phyloP scores from a whole-genome alignment of 2,329 filamentous ascomycete species.

The Nigrospora oryzae region DNA sequence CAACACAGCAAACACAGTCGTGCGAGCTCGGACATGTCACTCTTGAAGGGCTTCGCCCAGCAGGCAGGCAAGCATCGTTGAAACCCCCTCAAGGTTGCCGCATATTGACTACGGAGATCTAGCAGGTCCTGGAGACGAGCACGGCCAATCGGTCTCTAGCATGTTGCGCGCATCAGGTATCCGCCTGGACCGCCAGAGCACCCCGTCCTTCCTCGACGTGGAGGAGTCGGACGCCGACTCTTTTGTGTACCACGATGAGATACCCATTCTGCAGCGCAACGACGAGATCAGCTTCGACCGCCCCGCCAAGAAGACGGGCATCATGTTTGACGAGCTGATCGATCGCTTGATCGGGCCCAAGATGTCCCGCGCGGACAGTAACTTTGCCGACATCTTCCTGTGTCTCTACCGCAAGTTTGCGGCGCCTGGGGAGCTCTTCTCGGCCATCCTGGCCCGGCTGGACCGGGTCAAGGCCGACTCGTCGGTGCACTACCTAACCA shows the following conservation, averaged over 20 bases:
- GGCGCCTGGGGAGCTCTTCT: conserved; percentile 68
- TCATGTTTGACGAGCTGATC: conserved; percentile 64
- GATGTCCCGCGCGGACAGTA: conserved; percentile 78
- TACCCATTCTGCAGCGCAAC: conserved; percentile 56
- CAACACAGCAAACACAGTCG: conserved; percentile 60
- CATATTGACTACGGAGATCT: conserved; percentile 33
- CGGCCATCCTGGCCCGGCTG: conserved; percentile 68
- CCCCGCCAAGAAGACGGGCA: conserved; percentile 40
- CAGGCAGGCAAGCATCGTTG: conserved; percentile 35
- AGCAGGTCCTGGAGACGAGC: conserved; percentile 32
- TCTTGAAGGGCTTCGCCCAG: conserved; percentile 44
- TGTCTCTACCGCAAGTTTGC: conserved; percentile 93
- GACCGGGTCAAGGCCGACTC: conserved; percentile 62
- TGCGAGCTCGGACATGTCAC: conserved; percentile 62
- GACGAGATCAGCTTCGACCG: conserved; percentile 54
- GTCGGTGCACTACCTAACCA: conserved; percentile 61
- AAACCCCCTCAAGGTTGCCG: conserved; percentile 33
- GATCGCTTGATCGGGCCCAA: conserved; percentile 78
- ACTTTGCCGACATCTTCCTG: conserved; percentile 82
- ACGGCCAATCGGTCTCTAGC: conserved; percentile 35
- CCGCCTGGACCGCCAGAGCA: conserved; percentile 35
- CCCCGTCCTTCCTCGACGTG: conserved; percentile 54
- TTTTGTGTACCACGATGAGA: conserved; percentile 57
- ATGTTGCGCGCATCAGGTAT: conserved; percentile 44
- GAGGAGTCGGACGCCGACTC: conserved; percentile 65